Evolutionary conservation across 2,329 filamentous ascomycete species (phyloP).

Genomic region (Cladorrhinum sp.): DNA sequence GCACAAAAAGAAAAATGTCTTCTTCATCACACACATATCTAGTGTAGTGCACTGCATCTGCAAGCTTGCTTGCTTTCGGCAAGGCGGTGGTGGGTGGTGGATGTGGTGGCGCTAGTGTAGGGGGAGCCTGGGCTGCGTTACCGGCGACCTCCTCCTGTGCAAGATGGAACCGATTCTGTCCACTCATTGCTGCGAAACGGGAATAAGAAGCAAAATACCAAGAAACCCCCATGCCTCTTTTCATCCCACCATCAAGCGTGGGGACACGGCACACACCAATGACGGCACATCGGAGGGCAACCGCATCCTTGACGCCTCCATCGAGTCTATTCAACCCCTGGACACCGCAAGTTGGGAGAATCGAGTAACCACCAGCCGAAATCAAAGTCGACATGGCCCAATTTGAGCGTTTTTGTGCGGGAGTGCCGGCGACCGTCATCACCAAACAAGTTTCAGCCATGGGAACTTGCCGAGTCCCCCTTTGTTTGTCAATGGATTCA

Average conservation of each 20-base stretch:
- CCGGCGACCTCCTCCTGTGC: constrained; percentile 5
- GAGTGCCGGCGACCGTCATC: too few species aligned
- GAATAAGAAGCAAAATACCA: constrained; percentile 16
- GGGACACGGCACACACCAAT: constrained; percentile 20
- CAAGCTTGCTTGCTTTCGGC: background rate
- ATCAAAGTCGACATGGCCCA: background rate
- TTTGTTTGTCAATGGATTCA: too few species aligned
- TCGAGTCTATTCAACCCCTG: constrained; percentile 4
- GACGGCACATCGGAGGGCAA: constrained; percentile 19
- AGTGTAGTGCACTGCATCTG: too few species aligned
- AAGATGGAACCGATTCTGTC: background rate
- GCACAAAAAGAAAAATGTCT: background rate
- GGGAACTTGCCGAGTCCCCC: too few species aligned
- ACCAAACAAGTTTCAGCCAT: too few species aligned
- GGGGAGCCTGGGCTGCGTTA: constrained; percentile 6
- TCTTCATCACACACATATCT: background rate
- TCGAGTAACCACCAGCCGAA: background rate
- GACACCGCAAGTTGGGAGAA: constrained; percentile 10
- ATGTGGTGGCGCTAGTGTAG: background rate
- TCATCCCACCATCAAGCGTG: constrained; percentile 13
- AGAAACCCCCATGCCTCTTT: constrained; percentile 6
- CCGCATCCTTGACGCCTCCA: constrained; percentile 15
- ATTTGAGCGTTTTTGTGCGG: background rate
- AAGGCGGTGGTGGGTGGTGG: background rate
- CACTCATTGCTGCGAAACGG: constrained; percentile 9